Conservation (phyloP, 306 rosid genomes). For the Quercus robur region DNA sequence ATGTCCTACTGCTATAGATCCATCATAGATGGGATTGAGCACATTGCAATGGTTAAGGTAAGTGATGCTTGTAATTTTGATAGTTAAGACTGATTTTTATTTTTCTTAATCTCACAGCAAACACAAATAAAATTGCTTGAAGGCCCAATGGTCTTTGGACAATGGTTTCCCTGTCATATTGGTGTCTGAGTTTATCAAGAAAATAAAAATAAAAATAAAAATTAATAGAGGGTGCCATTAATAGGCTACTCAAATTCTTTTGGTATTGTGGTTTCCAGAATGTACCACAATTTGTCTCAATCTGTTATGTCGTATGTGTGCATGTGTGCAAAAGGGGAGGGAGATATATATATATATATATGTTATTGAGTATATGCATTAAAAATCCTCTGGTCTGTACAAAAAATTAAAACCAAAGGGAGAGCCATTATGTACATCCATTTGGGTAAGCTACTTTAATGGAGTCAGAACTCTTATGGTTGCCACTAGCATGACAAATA, state of each 20-base stretch:
- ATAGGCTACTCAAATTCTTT: background rate
- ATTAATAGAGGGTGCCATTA: background rate
- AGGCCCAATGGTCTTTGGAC: background rate
- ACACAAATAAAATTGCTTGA: background rate
- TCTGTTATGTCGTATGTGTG: background rate
- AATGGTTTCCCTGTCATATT: background rate
- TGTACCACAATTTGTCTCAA: background rate
- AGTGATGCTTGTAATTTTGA: conserved; percentile 11
- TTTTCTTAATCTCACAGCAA: background rate
- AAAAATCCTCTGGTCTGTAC: background rate
- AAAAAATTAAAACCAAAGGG: background rate
- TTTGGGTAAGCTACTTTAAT: background rate
- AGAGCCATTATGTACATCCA: background rate
- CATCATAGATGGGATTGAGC: conserved; percentile 84
- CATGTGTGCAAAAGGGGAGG: no score
- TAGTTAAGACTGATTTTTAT: background rate
- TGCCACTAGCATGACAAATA: background rate
- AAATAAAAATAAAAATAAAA: background rate
- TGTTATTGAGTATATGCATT: background rate
- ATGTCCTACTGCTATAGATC: conserved; percentile 78
- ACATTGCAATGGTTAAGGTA: conserved; percentile 99
- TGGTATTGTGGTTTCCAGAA: background rate
- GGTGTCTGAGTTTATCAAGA: background rate
- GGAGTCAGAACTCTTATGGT: background rate
- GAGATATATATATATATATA: no score